These are phyloP conservation scores for Aureobasidium zeae DNA, from an alignment of 2,329 filamentous ascomycete species.

Conservation along the genomic window DNA sequence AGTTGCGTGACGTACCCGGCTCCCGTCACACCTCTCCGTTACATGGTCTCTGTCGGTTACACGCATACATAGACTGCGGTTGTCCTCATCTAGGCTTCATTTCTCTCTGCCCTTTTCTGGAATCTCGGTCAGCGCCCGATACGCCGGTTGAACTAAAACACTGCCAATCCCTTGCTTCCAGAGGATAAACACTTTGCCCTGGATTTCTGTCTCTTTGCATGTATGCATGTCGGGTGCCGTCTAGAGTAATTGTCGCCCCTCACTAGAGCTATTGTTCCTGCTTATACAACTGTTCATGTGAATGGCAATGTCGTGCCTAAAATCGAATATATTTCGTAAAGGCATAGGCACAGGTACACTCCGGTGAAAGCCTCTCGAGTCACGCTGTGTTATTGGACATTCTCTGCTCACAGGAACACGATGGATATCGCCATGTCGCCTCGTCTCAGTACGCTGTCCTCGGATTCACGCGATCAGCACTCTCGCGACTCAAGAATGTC, in stretches of 20 bases:
- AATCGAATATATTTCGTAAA: constrained; percentile 22
- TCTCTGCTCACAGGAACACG: no score
- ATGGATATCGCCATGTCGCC: constrained; percentile 12
- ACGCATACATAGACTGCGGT: constrained; percentile 14
- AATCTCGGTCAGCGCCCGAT: constrained; percentile 5
- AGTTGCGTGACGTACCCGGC: constrained; percentile 13
- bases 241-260: constrained; percentile 5
- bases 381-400: constrained; percentile 11
- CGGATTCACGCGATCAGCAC: constrained; percentile 7
- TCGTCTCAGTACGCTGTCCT: constrained; percentile 17
- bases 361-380: constrained; percentile 21
- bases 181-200: neutral
- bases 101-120: constrained; percentile 2
- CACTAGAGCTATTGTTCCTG: constrained; percentile 15
- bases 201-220: constrained; percentile 16
- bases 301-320: constrained; percentile 16
- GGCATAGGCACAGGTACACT: constrained; percentile 28
- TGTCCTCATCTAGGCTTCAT: constrained; percentile 10
- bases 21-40: constrained; percentile 11
- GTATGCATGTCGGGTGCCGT: constrained; percentile 20
- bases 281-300: no score
- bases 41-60: constrained; percentile 3
- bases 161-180: constrained; percentile 10
- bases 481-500: constrained; percentile 18
- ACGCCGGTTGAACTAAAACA: neutral